Base-by-base conservation (phyloP, 768 basidiomycete genomes). In the Amanita fuliginea region DNA sequence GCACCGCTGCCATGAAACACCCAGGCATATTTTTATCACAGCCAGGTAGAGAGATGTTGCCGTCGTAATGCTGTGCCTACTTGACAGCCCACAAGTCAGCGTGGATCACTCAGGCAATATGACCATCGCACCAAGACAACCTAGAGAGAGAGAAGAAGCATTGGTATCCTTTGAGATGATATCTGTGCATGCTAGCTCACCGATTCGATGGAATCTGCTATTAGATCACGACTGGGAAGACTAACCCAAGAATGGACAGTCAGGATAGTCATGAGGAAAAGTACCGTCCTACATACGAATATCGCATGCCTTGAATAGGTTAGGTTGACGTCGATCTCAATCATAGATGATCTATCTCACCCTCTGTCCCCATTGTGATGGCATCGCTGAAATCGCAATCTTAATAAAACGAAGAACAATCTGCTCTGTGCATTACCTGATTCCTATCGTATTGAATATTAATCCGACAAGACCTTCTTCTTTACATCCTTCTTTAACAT, bases 21-120 rank as follows among this genome's bases (percentile, higher is more conserved):
- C 87, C 90, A 7, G 89, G 89, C 90, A 92, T 91, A 60, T 92
- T 92, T 69, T 92, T 92, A 65, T 92, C 89, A 55, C 89, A 92
- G 49, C 89, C 88, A 14, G 90, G 90, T 47, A 91, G 74, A 4
- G 85, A 79, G 56, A 92, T 88, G 58, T 90, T 89, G 10, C 78
- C 89, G 53, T 93, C 90, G 57, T 92, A 91, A 58, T 89, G 80
- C 69, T 92, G 89, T 18, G 87, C 86, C 86, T 86, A 49, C 22
- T 9, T 40, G 36, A 10, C 46, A 5, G 32, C 48, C 24, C 18
- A 6, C 7, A 21, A 24, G 24, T 22, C 21, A 47, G 10, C 5
- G 30, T 28, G 8, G 5, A 22, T 22, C 18, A 3, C 11, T 28
- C 13, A 8, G 21, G 19, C 39, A 54, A 51, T 26, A 21, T 3